Percentiles rank a stretch among this genome's conserved stretches.
These are phyloP conservation scores for Tolypocladium nubicola DNA, from an alignment of 2,329 filamentous ascomycete genomes.

Conservation along the genomic window DNA sequence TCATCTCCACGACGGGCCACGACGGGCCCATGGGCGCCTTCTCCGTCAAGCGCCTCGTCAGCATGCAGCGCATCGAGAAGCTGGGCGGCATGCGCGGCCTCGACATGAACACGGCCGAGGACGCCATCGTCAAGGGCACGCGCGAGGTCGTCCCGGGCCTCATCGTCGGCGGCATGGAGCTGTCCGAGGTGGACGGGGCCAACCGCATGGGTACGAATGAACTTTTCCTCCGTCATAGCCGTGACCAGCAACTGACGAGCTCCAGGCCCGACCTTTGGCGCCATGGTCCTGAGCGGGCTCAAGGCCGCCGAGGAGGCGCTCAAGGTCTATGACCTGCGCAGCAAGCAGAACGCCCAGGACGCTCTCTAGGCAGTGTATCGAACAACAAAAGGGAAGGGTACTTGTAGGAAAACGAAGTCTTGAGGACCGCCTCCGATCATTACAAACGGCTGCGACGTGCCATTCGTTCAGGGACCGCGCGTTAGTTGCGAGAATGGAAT, in stretches of 20 bases:
- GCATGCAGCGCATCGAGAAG: constrained; percentile 73
- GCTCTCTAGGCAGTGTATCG: constrained; percentile 30
- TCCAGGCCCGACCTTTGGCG: constrained; percentile 65
- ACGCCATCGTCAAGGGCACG: constrained; percentile 87
- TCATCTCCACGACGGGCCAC: constrained; percentile 86
- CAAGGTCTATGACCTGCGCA: constrained; percentile 64
- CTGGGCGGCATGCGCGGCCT: constrained; percentile 87
- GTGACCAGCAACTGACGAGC: neutral
- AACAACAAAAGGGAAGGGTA: neutral
- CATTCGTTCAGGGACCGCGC: neutral
- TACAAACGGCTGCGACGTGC: neutral
- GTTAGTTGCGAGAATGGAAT: constrained; percentile 5
- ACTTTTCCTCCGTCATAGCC: neutral
- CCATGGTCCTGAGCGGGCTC: constrained; percentile 79
- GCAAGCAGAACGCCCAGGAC: constrained; percentile 73
- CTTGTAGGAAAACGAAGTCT: neutral
- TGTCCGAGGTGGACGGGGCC: constrained; percentile 81
- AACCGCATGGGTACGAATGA: constrained; percentile 65
- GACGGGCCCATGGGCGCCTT: constrained; percentile 89
- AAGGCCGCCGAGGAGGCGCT: constrained; percentile 86
- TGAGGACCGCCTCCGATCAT: neutral
- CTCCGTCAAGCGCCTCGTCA: constrained; percentile 80
- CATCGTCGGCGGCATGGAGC: constrained; percentile 91
- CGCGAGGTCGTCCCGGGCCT: constrained; percentile 80
- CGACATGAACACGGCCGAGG: constrained; percentile 86